Conservation (phyloP, 1,284 basidiomycete genomes). For the Ceratobasidium papillatum region DNA sequence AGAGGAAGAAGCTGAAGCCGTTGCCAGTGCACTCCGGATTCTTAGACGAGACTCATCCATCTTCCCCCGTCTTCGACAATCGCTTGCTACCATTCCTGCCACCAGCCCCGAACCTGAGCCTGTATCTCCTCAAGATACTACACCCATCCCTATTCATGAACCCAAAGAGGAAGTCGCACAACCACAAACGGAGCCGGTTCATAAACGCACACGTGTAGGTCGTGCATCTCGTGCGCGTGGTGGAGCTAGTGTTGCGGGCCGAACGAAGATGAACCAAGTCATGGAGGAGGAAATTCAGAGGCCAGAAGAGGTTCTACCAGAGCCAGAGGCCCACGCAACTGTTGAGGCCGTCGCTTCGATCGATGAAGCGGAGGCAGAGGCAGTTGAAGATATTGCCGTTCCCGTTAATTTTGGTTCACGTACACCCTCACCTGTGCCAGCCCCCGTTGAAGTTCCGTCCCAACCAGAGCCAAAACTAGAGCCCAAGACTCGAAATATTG, state of each 20-base stretch:
- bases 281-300: constrained; percentile 3
- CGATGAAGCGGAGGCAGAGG: background rate
- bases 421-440: constrained; percentile 18
- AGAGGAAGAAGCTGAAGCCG: constrained; percentile 33
- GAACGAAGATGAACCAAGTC: background rate
- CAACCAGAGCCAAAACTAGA: background rate
- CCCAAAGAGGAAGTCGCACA: background rate
- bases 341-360: background rate
- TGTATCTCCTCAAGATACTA: background rate
- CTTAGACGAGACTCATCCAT: constrained; percentile 21
- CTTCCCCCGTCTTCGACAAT: constrained; percentile 15
- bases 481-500: background rate
- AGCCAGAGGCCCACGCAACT: background rate
- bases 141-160: background rate
- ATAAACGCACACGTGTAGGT: constrained; percentile 34
- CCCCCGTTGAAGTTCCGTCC: background rate
- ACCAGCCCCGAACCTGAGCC: background rate
- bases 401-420: constrained; percentile 36
- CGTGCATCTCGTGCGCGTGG: constrained; percentile 21
- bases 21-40: constrained; percentile 29
- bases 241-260: constrained; percentile 5
- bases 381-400: constrained; percentile 7
- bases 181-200: background rate
- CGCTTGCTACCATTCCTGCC: background rate
- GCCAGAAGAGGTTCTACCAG: background rate